Evolutionary conservation across 2,329 filamentous ascomycete genomes (phyloP), one percentile per base, ranked within the genome.

Genomic region (Shiraia sp.): DNA sequence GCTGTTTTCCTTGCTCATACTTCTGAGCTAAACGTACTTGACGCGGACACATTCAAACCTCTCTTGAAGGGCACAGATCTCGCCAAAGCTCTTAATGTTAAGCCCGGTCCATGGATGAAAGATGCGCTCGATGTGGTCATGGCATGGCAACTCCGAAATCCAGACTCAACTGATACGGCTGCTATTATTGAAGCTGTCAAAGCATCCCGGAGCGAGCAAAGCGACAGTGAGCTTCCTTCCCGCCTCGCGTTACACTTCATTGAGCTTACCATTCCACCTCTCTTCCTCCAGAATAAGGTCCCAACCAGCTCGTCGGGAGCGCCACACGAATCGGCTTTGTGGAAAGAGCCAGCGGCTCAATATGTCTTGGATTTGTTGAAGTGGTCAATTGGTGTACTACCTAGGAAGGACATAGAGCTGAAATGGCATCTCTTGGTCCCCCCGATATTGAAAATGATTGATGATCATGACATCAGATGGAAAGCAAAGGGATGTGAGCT

Each of bases 81-180:
- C 14, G 80, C 83, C 13, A 78, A 83, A 48, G 82, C 80, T 3
- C 75, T 97, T 3, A 73, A 71, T 13, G 81, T 79, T 0, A 83
- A 82, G 49, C 85, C 88, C 0, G 90, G 89, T 1, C 83, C 77
- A n/a, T 97, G 92, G 92, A 87, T 95, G 79, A 82, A 82, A 39
- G 77, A 79, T 32, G 90, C 90, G 3, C 72, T 96, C 32, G 86
- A 95, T 23, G 75, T 90, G 3, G 87, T 89, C 47, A 81, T 95
- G 69, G 83, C 84, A 47, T 97, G 91, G 90, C 93, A 97, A 69
- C 78, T 97, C 37, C 80, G 88, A 26, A 83, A 97, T 61, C 89
- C 90, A 0, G 76, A 76, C 3, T 75, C 74, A 42, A 80, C 77
- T 3, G 85, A 91, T 48, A 71, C 77, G 22, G 57, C 61, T 23